A percentile compares a stretch with the other conserved stretches of the same genome.
Conservation (phyloP, 768 basidiomycete genomes). For the Russula compacta region DNA sequence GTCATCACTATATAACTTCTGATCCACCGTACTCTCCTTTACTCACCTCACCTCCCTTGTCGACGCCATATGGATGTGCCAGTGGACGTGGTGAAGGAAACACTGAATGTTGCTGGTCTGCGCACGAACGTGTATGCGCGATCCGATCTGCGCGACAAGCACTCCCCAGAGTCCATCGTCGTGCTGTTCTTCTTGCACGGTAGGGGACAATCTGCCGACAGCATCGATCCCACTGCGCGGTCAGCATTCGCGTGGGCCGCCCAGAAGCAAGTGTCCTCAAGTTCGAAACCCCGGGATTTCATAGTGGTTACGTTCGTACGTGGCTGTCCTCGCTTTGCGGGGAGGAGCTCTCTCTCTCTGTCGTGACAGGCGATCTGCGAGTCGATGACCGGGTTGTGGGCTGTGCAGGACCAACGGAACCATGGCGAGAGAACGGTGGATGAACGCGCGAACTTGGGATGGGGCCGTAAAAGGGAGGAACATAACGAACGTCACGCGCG, state of each 20-base stretch:
- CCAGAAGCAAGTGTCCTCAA: slow-evolving; percentile 16
- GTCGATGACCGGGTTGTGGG: background rate
- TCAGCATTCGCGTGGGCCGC: slow-evolving; percentile 26
- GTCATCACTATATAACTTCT: background rate
- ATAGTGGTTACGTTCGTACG: slow-evolving; percentile 41
- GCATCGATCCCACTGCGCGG: slow-evolving; percentile 28
- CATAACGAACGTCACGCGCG: slow-evolving; percentile 39
- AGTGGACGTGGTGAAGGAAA: slow-evolving; percentile 19
- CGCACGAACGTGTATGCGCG: slow-evolving; percentile 24
- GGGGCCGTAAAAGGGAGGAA: slow-evolving; percentile 27
- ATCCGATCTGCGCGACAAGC: slow-evolving; percentile 6
- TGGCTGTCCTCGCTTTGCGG: background rate
- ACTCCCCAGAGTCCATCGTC: slow-evolving; percentile 21
- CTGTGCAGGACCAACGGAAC: slow-evolving; percentile 43
- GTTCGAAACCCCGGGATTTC: slow-evolving; percentile 29
- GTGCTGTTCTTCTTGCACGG: slow-evolving; percentile 44
- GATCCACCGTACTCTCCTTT: too few relatives aligned
- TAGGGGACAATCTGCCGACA: slow-evolving; percentile 28
- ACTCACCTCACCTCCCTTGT: background rate
- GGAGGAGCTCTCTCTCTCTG: background rate
- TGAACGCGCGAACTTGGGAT: slow-evolving; percentile 30
- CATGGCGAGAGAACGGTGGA: slow-evolving; percentile 38
- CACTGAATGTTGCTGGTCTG: slow-evolving; percentile 25
- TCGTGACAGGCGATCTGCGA: too few relatives aligned
- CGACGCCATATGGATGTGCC: background rate